phyloP scores from a whole-genome alignment of 257 asterid species.

The Primulina huaijiensis region DNA sequence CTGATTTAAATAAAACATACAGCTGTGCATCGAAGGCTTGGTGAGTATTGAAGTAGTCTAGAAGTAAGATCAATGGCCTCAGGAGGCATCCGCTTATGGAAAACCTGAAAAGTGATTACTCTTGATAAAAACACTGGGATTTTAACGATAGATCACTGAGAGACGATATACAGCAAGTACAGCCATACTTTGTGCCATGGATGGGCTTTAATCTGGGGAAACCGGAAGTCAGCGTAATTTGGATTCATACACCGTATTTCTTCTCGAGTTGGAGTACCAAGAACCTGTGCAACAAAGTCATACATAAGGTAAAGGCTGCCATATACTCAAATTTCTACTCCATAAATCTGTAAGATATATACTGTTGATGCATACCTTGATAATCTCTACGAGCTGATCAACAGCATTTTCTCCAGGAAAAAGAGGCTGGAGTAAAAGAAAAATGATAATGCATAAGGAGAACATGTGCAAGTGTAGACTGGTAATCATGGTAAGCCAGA shows the following conservation, averaged over 20 bases:
- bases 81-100: conserved; percentile 92
- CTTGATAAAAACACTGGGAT: conserved; percentile 17
- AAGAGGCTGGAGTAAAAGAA: conserved; percentile 55
- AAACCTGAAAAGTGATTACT: conserved; percentile 51
- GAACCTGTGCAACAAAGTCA: conserved; percentile 49
- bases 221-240: conserved; percentile 81
- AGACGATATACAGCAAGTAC: conserved; percentile 1
- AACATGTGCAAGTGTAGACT: conserved; percentile 5
- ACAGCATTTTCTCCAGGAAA: conserved; percentile 97
- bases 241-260: conserved; percentile 96
- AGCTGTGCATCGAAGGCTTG: conserved; percentile 90
- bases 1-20: conserved; percentile 35
- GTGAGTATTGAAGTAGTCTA: conserved; percentile 85
- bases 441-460: conserved; percentile 12
- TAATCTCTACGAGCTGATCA: conserved; percentile 91
- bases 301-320: conserved; percentile 24
- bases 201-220: conserved; percentile 91
- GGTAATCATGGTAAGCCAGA: conserved; percentile 12
- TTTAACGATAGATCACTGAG: background rate
- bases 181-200: conserved; percentile 82
- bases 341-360: conserved; percentile 1
- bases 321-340: conserved; percentile 6
- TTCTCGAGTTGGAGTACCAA: conserved; percentile 95
- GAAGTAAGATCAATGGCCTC: conserved; percentile 96
- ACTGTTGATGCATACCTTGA: conserved; percentile 51